A percentile compares a stretch with the other conserved stretches of the same genome.
These are phyloP conservation scores for Aspergillus luchuensis DNA, from an alignment of 2,329 filamentous ascomycete species.

Conservation along the genomic window DNA sequence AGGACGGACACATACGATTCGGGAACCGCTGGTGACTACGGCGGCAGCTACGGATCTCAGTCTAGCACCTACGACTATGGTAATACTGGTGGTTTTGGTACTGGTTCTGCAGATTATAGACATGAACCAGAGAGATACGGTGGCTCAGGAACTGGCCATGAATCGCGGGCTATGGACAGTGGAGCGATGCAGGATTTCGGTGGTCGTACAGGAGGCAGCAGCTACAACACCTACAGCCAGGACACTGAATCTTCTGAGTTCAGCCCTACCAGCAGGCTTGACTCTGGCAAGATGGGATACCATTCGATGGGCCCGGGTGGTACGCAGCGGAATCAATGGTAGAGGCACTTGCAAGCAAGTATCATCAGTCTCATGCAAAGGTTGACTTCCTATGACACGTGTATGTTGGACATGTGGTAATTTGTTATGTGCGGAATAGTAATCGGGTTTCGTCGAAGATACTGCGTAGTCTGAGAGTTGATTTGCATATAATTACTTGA, in stretches of 20 bases:
- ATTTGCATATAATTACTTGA: too few relatives aligned
- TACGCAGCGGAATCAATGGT: conserved; percentile 19
- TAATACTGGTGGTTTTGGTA: background rate
- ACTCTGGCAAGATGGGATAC: conserved; percentile 11
- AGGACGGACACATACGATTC: conserved; percentile 23
- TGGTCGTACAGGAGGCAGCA: conserved; percentile 14
- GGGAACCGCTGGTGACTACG: background rate
- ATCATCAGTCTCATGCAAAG: background rate
- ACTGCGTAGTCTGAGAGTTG: background rate
- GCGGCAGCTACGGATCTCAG: conserved; percentile 6
- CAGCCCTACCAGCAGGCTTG: conserved; percentile 11
- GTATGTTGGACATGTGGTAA: background rate
- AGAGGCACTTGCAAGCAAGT: background rate
- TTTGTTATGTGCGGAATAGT: background rate
- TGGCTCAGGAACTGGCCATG: background rate
- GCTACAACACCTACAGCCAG: conserved; percentile 14
- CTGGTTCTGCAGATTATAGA: background rate
- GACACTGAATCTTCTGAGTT: conserved; percentile 9
- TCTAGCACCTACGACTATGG: conserved; percentile 2
- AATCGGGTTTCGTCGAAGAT: background rate
- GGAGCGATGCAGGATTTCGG: conserved; percentile 8
- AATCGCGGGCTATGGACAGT: background rate
- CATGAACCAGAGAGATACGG: background rate
- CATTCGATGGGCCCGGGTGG: conserved; percentile 13
- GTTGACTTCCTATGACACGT: background rate